Conservation (phyloP, 2,329 filamentous ascomycete species). For the Sporothrix variecibatus region DNA sequence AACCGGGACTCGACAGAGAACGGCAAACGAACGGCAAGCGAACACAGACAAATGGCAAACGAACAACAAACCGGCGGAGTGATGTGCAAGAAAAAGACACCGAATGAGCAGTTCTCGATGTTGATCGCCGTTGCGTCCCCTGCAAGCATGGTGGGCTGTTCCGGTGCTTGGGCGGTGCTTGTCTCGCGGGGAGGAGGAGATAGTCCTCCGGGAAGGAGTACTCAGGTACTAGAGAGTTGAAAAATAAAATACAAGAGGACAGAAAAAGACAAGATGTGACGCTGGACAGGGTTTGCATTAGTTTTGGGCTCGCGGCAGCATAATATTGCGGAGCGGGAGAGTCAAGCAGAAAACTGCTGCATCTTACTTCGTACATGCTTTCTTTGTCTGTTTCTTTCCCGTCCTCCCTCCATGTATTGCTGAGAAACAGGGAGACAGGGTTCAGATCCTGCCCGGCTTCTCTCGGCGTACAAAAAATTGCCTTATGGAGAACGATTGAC, state of each 20-base stretch:
- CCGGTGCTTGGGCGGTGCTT: background rate
- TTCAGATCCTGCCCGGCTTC: background rate
- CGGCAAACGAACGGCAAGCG: background rate
- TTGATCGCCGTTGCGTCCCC: conserved; percentile 10
- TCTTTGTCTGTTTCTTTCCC: background rate
- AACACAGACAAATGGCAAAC: background rate
- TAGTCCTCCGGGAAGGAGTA: background rate
- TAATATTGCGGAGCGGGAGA: background rate
- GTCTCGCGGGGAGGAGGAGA: conserved; percentile 11
- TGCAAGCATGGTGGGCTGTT: background rate
- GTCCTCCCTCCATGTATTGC: background rate
- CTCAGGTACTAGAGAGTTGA: background rate
- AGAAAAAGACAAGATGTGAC: background rate
- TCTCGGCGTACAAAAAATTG: background rate
- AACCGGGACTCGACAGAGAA: background rate
- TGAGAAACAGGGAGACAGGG: background rate
- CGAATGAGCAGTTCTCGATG: background rate
- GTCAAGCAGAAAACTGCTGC: background rate
- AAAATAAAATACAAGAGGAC: background rate
- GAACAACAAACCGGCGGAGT: background rate
- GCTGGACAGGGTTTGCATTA: background rate
- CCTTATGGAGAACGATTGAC: background rate
- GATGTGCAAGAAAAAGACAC: background rate
- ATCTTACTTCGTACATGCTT: background rate
- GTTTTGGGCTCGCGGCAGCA: background rate